phyloP scores from a whole-genome alignment of 768 basidiomycete genomes.

The Naematelia aurantialba region DNA sequence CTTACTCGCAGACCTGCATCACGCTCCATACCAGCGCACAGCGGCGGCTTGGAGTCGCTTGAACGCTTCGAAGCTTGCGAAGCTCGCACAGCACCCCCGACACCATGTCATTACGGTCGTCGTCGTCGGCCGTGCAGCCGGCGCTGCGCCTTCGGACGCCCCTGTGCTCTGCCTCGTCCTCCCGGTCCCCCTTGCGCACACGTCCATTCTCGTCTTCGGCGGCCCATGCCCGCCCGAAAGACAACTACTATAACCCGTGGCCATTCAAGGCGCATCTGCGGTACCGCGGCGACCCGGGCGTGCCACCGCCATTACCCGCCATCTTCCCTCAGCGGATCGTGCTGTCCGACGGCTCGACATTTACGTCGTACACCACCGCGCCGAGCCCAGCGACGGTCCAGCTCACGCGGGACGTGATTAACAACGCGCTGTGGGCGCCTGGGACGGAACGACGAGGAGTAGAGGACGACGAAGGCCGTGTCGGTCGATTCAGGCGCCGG shows the following conservation, averaged over 20 bases:
- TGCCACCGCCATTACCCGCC: slow-evolving; percentile 80
- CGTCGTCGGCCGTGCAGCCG: no score
- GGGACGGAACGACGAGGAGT: slow-evolving; percentile 53
- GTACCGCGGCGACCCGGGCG: slow-evolving; percentile 56
- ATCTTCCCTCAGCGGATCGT: slow-evolving; percentile 81
- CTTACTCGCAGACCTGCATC: no score
- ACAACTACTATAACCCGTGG: slow-evolving; percentile 52
- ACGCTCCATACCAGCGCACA: no score
- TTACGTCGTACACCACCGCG: slow-evolving; percentile 82
- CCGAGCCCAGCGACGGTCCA: slow-evolving; percentile 67
- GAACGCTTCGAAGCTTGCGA: no score
- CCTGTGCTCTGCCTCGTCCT: no score
- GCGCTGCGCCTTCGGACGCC: no score
- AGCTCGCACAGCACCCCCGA: no score
- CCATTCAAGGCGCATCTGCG: slow-evolving; percentile 64
- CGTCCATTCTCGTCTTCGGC: background rate
- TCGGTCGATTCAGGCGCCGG: slow-evolving; percentile 72
- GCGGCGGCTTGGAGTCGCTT: no score
- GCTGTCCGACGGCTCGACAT: slow-evolving; percentile 82
- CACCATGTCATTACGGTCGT: no score
- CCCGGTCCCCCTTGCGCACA: background rate
- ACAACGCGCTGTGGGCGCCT: slow-evolving; percentile 81
- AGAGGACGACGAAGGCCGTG: slow-evolving; percentile 69
- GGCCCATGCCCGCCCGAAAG: background rate
- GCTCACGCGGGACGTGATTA: slow-evolving; percentile 81